phyloP scores from a whole-genome alignment of 768 basidiomycete genomes.

The Terana coerulea region DNA sequence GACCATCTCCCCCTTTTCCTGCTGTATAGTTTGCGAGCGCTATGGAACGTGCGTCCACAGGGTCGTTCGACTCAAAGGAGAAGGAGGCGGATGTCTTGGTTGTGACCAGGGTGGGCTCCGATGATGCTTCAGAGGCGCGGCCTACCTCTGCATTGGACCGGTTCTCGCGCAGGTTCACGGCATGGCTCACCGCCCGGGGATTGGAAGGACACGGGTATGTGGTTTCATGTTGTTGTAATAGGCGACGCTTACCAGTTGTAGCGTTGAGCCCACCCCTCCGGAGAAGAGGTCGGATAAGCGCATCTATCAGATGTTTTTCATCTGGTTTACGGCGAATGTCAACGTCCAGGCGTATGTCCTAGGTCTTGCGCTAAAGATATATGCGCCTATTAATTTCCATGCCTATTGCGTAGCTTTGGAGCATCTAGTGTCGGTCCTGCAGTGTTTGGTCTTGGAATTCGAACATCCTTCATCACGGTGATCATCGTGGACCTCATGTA shows the following conservation, averaged over 20 bases:
- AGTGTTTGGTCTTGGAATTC: slow-evolving; percentile 42
- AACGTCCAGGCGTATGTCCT: slow-evolving; percentile 58
- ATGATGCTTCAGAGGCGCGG: too few species aligned
- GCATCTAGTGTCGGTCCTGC: slow-evolving; percentile 49
- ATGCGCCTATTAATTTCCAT: too few species aligned
- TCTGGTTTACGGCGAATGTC: slow-evolving; percentile 70
- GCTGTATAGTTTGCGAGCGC: too few species aligned
- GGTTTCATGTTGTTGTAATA: background rate
- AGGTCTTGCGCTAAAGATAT: too few species aligned
- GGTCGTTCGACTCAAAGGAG: slow-evolving; percentile 1
- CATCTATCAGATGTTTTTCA: slow-evolving; percentile 61
- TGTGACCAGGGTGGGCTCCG: too few species aligned
- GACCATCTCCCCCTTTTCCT: too few species aligned
- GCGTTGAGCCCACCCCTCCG: slow-evolving; percentile 49
- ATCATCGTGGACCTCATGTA: slow-evolving; percentile 43
- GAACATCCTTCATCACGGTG: slow-evolving; percentile 39
- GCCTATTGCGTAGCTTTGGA: slow-evolving; percentile 38
- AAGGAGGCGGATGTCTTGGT: slow-evolving; percentile 3
- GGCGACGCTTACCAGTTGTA: too few species aligned
- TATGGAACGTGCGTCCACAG: too few species aligned
- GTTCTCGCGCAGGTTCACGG: slow-evolving; percentile 9
- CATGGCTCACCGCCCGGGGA: slow-evolving; percentile 16
- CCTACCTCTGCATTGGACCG: slow-evolving; percentile 1
- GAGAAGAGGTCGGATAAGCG: slow-evolving; percentile 52
- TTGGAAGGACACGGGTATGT: slow-evolving; percentile 19